Evolutionary conservation across 1,284 basidiomycete genomes (phyloP).

Genomic region (Irpex lacteus): DNA sequence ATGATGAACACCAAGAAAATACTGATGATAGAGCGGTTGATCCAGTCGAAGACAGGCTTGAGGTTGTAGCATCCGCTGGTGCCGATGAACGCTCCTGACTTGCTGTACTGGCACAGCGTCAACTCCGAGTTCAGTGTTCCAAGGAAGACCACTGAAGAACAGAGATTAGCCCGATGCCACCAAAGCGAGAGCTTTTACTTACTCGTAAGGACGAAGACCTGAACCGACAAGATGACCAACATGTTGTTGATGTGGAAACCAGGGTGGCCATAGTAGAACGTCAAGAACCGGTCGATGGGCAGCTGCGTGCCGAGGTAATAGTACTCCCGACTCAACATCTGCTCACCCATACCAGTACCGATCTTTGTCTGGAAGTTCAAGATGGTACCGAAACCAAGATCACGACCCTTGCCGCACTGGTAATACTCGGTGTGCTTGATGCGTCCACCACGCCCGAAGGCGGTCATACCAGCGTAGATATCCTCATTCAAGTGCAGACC

Average conservation of each 20-base stretch:
- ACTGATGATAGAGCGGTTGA: constrained; percentile 90
- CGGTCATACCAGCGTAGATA: constrained; percentile 99
- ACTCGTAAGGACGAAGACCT: constrained; percentile 88
- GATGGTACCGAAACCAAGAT: constrained; percentile 98
- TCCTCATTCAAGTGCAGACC: constrained; percentile 98
- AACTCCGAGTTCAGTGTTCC: constrained; percentile 86
- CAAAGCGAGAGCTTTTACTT: constrained; percentile 31
- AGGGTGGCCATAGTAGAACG: constrained; percentile 99
- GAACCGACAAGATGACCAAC: constrained; percentile 92
- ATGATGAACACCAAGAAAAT: constrained; percentile 98
- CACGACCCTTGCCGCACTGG: constrained; percentile 97
- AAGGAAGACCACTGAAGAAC: constrained; percentile 75
- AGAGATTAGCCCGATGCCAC: constrained; percentile 17
- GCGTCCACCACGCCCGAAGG: constrained; percentile 92
- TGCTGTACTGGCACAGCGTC: constrained; percentile 74
- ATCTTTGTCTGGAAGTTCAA: constrained; percentile 99
- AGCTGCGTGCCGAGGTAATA: constrained; percentile 99
- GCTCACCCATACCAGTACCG: constrained; percentile 99
- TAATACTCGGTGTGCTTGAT: constrained; percentile 99
- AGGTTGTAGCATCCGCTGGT: constrained; percentile 92
- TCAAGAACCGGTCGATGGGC: constrained; percentile 97
- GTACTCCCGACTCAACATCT: constrained; percentile 98
- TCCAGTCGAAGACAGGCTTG: constrained; percentile 88
- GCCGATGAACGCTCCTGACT: constrained; percentile 67
- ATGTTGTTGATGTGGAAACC: constrained; percentile 99